A percentile compares a stretch with the other conserved stretches of the same genome.
These are phyloP conservation scores for Pyrenula massariospora DNA, from an alignment of 495 filamentous ascomycete genomes.

Conservation along the genomic window DNA sequence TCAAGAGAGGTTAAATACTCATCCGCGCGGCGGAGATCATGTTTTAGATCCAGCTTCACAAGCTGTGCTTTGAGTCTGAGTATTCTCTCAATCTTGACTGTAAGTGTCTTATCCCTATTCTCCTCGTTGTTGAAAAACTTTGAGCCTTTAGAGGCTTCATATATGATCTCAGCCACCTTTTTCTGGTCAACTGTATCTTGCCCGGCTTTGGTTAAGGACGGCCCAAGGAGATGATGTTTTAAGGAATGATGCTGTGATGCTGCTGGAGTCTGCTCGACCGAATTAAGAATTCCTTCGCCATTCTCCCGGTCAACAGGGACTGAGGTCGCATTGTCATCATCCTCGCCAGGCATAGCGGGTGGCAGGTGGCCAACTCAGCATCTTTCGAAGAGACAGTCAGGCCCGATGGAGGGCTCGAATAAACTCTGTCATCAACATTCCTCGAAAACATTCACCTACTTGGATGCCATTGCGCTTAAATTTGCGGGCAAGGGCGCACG, in stretches of 20 bases:
- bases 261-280: neutral
- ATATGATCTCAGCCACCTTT: slow-evolving; percentile 95
- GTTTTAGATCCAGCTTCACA: slow-evolving; percentile 60
- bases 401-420: no score
- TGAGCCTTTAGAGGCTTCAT: slow-evolving; percentile 90
- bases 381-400: no score
- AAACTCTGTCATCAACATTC: no score
- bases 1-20: slow-evolving; percentile 75
- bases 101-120: slow-evolving; percentile 66
- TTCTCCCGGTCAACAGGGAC: neutral
- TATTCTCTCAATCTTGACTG: slow-evolving; percentile 76
- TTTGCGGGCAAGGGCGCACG: no score
- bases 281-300: neutral
- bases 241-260: slow-evolving; percentile 13
- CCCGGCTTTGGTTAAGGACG: slow-evolving; percentile 86
- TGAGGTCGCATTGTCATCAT: neutral
- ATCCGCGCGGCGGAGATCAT: slow-evolving; percentile 65
- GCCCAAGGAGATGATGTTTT: slow-evolving; percentile 71
- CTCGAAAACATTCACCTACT: no score
- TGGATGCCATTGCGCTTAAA: no score
- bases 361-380: no score
- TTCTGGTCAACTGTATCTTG: slow-evolving; percentile 90
- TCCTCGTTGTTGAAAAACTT: slow-evolving; percentile 96
- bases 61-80: slow-evolving; percentile 63
- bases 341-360: neutral